A percentile compares a stretch with the other conserved stretches of the same genome.
These are phyloP conservation scores for Hyphopichia pseudoburtonii DNA, from an alignment of 1,139 yeast genomes.

Conservation along the genomic window DNA sequence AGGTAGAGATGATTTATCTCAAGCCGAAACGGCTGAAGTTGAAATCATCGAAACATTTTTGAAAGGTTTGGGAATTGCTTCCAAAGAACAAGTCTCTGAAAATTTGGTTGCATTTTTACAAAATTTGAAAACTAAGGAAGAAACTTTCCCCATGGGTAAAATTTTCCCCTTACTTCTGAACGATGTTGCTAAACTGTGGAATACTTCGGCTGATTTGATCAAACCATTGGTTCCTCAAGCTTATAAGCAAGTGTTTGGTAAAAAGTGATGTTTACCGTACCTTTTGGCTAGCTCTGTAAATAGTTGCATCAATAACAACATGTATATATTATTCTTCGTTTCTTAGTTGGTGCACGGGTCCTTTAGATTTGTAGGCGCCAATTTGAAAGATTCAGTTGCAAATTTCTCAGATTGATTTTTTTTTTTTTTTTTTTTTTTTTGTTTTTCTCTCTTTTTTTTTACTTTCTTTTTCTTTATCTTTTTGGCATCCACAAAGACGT, in stretches of 20 bases:
- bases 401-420: too few species aligned
- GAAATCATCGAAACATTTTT: conserved; percentile 15
- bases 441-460: too few species aligned
- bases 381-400: too few species aligned
- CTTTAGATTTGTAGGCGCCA: too few species aligned
- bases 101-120: conserved; percentile 8
- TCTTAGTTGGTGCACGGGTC: too few species aligned
- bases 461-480: too few species aligned
- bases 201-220: conserved; percentile 14
- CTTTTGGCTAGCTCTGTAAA: neutral
- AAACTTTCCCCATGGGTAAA: conserved; percentile 6
- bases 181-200: conserved; percentile 15
- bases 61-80: conserved; percentile 16
- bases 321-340: neutral
- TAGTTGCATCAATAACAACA: neutral
- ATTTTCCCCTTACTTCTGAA: conserved; percentile 11
- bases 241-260: conserved; percentile 12
- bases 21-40: conserved; percentile 17
- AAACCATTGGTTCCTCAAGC: conserved; percentile 14
- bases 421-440: too few species aligned
- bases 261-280: neutral
- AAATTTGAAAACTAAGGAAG: conserved; percentile 6
- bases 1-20: conserved; percentile 19
- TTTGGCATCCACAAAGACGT: too few species aligned
- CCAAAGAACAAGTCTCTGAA: conserved; percentile 15